Conservation (phyloP, 495 filamentous ascomycete genomes). For the Margaritispora aquatica region DNA sequence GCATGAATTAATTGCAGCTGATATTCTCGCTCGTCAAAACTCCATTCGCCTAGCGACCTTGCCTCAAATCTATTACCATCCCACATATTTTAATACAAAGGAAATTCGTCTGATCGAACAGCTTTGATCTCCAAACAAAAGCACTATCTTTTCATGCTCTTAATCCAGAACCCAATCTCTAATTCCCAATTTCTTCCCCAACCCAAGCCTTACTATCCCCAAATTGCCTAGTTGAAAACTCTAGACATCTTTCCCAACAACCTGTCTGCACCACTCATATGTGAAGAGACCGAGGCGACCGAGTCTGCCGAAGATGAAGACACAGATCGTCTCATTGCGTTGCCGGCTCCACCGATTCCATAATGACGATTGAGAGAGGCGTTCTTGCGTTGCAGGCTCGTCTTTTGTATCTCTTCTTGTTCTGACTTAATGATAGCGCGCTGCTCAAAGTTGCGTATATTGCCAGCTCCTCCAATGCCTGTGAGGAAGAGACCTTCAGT, state of each 20-base stretch:
- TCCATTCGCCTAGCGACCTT: too few relatives aligned
- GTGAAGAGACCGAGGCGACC: not conserved
- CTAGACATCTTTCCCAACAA: not conserved
- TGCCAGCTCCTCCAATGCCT: conserved; percentile 4
- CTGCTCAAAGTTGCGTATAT: conserved; percentile 1
- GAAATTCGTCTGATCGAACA: not conserved
- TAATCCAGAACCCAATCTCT: too few relatives aligned
- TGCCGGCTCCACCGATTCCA: conserved; percentile 3
- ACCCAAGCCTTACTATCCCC: not conserved
- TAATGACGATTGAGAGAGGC: not conserved
- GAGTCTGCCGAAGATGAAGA: not conserved
- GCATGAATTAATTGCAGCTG: too few relatives aligned
- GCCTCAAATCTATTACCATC: too few relatives aligned
- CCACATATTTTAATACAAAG: not conserved
- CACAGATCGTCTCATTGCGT: not conserved
- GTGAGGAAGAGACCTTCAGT: not conserved
- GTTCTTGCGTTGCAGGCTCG: not conserved
- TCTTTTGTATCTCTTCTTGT: not conserved
- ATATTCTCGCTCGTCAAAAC: too few relatives aligned
- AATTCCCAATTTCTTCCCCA: not conserved
- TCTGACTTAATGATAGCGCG: not conserved
- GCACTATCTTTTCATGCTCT: not conserved
- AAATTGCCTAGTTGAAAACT: not conserved
- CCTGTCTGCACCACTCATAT: not conserved
- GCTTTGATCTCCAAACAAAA: not conserved